Evolutionary conservation across 164 flowering plant genomes (phyloP).

Genomic region (Umbellularia californica): DNA sequence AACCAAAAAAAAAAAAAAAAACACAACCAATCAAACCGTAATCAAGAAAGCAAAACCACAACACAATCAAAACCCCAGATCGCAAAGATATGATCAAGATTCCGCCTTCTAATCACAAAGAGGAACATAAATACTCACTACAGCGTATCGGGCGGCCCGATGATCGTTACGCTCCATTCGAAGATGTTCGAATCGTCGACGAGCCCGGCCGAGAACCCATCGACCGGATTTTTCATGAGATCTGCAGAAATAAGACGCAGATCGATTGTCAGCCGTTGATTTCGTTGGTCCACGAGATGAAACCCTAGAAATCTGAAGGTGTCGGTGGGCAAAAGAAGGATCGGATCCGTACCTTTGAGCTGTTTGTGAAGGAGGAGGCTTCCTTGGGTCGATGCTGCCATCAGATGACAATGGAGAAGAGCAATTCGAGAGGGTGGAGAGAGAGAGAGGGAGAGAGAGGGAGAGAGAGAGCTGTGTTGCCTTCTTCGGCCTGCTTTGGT

Average conservation of each 20-base stretch:
- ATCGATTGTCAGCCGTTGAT: not conserved
- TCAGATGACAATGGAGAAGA: slow-evolving; percentile 32
- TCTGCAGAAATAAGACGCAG: slow-evolving; percentile 26
- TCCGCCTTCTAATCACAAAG: not conserved
- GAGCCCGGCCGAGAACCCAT: slow-evolving; percentile 79
- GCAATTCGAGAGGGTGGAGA: not conserved
- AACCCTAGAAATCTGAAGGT: not conserved
- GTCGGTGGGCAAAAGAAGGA: not conserved
- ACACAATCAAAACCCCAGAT: not conserved
- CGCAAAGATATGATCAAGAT: not conserved
- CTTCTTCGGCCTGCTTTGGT: not conserved
- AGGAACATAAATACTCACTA: slow-evolving; percentile 33
- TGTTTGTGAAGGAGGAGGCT: slow-evolving; percentile 71
- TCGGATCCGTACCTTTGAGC: slow-evolving; percentile 41
- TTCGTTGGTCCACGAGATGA: not conserved
- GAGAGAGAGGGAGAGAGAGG: not conserved
- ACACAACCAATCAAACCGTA: not conserved
- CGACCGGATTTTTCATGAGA: slow-evolving; percentile 61
- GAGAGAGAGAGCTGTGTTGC: not conserved
- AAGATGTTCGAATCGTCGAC: slow-evolving; percentile 60
- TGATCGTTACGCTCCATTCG: slow-evolving; percentile 75
- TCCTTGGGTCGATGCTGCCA: slow-evolving; percentile 50
- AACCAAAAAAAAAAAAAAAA: not conserved
- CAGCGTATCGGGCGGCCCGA: slow-evolving; percentile 74
- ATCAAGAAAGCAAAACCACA: not conserved